Evolutionary conservation across 352 stramenopile genomes (phyloP), one percentile per base, ranked within the genome.

Genomic region (Globisporangium takayamanum): DNA sequence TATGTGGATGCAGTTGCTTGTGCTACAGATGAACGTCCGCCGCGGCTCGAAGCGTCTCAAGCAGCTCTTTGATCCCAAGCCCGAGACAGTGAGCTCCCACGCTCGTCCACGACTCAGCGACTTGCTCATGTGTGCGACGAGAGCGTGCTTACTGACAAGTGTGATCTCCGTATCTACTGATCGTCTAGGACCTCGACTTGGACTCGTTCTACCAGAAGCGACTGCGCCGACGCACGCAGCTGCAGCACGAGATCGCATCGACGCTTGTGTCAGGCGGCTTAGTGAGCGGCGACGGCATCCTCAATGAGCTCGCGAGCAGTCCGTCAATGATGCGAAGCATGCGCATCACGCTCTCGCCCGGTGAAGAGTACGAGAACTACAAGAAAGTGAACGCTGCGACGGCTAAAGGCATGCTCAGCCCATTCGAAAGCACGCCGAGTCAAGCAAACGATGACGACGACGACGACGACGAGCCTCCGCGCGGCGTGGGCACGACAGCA

Each of bases 341-440:
- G 41, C 72, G 67, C 57, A 81, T 88, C 75, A 80, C 78, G 18
- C 75, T 88, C 33, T 88, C 78, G 22, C 78, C 78, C 1, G 78
- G 75, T 22, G 78, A 88, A 59, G 78, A 88, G 46, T 88, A 86
- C 50, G 78, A 85, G 66, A 80, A 88, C 49, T 86, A 84, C 55
- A 72, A 84, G 57, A 86, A 86, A 63, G 56, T 87, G 46, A 61
- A 73, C 39, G 67, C 69, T 2, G 76, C 69, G 30, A 80, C 73
- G 39, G 61, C 5, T 20, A 69, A 60, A 39, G 59, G 54, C 1
- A 11, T 20, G 37, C 41, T 28, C 22, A 64, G 49, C 11, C 50
- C 64, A 14, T 59, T 71, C 10, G 45, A 55, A 10, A 61, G 64
- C 52, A 69, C 63, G 15, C 53, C 65, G 22, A 62, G 62, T 15